Percentiles rank a stretch among this genome's conserved stretches.
These are phyloP conservation scores for Tetrahymena malaccensis DNA, from an alignment of 73 alveolate genomes.

Conservation along the genomic window DNA sequence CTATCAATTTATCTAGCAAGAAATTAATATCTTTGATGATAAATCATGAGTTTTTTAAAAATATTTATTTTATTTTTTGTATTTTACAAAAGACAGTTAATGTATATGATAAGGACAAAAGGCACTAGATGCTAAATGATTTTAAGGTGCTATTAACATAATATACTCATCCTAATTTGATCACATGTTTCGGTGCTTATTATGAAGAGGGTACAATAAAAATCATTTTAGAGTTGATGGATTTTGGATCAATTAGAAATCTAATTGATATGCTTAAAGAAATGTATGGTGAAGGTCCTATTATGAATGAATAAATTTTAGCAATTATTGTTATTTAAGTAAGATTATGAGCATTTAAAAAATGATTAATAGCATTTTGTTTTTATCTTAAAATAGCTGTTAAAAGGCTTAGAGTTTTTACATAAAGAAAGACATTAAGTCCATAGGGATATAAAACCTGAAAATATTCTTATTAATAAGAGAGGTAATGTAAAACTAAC, in stretches of 20 bases:
- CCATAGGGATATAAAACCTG: slow-evolving; percentile 76
- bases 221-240: slow-evolving; percentile 70
- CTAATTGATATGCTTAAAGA: slow-evolving; percentile 34
- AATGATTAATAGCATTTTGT: not conserved
- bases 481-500: slow-evolving; percentile 66
- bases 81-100: slow-evolving; percentile 31
- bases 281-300: slow-evolving; percentile 22
- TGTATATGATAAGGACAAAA: slow-evolving; percentile 51
- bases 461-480: slow-evolving; percentile 54
- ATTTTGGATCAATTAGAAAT: slow-evolving; percentile 60
- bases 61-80: not conserved
- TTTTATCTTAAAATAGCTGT: not conserved
- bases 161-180: slow-evolving; percentile 22
- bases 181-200: slow-evolving; percentile 69
- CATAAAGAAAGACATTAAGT: slow-evolving; percentile 57
- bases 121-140: slow-evolving; percentile 60
- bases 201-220: slow-evolving; percentile 60
- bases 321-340: slow-evolving; percentile 52
- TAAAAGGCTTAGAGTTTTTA: slow-evolving; percentile 59
- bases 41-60: not conserved
- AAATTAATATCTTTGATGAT: no score
- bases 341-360: not conserved
- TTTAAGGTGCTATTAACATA: slow-evolving; percentile 12
- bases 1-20: no score
- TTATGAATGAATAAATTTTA: slow-evolving; percentile 57